These are phyloP conservation scores for Tagetes erecta DNA, from an alignment of 129 eudicot genomes.

Conservation along the genomic window DNA sequence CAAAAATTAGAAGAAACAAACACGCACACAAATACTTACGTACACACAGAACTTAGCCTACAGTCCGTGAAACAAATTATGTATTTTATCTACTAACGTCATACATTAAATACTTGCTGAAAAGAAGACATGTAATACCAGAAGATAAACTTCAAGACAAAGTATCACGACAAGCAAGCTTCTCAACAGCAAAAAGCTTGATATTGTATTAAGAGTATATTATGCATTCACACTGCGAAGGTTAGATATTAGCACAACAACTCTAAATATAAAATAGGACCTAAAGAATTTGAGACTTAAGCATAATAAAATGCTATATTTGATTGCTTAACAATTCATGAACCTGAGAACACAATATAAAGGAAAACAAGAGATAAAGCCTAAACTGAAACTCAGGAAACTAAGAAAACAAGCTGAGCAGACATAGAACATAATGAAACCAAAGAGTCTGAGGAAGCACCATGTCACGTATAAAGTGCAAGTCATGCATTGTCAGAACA, in stretches of 20 bases:
- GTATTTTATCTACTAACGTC: neutral
- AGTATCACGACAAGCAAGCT: neutral
- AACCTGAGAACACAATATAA: neutral
- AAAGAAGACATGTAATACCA: conserved; percentile 1
- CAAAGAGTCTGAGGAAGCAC: neutral
- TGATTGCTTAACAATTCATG: neutral
- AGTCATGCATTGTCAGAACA: neutral
- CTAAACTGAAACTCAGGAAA: neutral
- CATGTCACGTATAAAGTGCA: neutral
- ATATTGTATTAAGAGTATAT: neutral
- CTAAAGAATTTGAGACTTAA: neutral
- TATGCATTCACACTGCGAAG: neutral
- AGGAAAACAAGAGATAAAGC: neutral
- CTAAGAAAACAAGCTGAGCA: neutral
- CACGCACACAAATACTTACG: neutral
- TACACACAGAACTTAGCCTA: neutral
- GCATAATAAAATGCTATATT: neutral
- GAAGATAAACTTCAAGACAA: neutral
- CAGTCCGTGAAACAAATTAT: neutral
- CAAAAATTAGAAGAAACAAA: neutral
- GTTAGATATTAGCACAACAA: neutral
- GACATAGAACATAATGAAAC: neutral
- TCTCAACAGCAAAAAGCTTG: conserved; percentile 4
- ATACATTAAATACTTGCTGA: conserved; percentile 3
- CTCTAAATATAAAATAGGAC: neutral